A percentile compares a stretch with the other conserved stretches of the same genome.
These are phyloP conservation scores for Trichoderma sp. DNA, from an alignment of 2,329 filamentous ascomycete species.

Conservation along the genomic window DNA sequence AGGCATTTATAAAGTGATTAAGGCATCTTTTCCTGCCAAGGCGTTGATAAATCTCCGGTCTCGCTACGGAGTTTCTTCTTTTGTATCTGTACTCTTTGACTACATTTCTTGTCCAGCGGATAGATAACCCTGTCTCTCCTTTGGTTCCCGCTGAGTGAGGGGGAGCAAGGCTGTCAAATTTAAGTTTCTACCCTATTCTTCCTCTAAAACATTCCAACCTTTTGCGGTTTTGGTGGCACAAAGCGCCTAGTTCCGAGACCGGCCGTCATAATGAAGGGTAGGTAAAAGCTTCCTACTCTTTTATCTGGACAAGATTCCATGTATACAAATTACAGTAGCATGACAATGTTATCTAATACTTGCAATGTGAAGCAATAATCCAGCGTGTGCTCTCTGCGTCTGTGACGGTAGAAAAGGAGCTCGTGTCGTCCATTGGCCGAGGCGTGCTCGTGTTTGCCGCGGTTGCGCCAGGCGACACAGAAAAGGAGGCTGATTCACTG, in stretches of 20 bases:
- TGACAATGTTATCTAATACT: conserved; percentile 19
- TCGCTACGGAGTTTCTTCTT: not conserved
- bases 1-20: not conserved
- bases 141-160: not conserved
- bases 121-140: not conserved
- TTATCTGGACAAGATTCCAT: not conserved
- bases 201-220: not conserved
- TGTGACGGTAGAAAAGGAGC: conserved; percentile 86
- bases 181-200: not conserved
- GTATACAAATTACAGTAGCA: not conserved
- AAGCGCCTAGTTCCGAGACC: not conserved
- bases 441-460: conserved; percentile 90
- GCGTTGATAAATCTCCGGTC: not conserved
- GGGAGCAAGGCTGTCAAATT: not conserved
- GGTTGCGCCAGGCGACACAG: conserved; percentile 83
- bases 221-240: not conserved
- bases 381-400: conserved; percentile 94
- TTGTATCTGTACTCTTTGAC: not conserved
- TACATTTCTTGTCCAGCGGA: not conserved
- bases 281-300: not conserved
- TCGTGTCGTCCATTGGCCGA: conserved; percentile 87
- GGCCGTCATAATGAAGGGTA: conserved; percentile 20
- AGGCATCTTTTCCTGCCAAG: not conserved
- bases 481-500: conserved; percentile 80
- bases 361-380: conserved; percentile 65